phyloP scores from a whole-genome alignment of 495 filamentous ascomycete species.

The Penicillium steckii region DNA sequence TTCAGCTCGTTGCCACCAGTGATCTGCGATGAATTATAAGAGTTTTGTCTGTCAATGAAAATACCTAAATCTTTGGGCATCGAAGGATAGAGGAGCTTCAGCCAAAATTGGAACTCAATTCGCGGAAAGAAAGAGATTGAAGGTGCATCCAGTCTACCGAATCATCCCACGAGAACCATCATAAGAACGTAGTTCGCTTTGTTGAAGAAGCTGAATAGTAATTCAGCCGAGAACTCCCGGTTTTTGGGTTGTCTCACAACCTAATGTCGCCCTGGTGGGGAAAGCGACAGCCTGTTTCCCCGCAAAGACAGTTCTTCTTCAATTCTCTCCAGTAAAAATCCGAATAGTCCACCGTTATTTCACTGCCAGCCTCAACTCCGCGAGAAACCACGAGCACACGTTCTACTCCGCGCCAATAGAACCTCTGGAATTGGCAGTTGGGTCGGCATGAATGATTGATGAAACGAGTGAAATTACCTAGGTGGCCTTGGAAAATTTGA shows the following conservation, averaged over 20 bases:
- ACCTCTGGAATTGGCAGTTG: slow-evolving; percentile 36
- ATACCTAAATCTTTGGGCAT: too few relatives aligned
- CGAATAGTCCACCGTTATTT: slow-evolving; percentile 45
- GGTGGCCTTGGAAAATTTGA: slow-evolving; percentile 28
- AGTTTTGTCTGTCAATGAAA: too few relatives aligned
- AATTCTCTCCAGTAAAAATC: slow-evolving; percentile 40
- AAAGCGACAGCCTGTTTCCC: slow-evolving; percentile 37
- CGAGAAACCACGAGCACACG: slow-evolving; percentile 40
- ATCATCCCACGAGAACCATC: neutral
- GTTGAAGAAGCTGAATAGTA: neutral
- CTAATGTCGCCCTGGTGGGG: neutral
- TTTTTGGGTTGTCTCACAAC: neutral
- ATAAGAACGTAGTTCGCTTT: neutral
- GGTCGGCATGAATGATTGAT: slow-evolving; percentile 42
- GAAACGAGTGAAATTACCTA: slow-evolving; percentile 45
- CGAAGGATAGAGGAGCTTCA: neutral
- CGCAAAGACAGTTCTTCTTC: slow-evolving; percentile 41
- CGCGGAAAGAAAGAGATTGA: neutral
- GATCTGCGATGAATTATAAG: too few relatives aligned
- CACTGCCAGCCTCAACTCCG: slow-evolving; percentile 34
- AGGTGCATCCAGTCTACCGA: neutral
- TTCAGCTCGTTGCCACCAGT: too few relatives aligned
- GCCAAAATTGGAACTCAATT: neutral
- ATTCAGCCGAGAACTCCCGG: neutral
- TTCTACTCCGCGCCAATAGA: slow-evolving; percentile 39